Evolutionary conservation across 495 filamentous ascomycete species (phyloP).

Genomic region (Neurospora sublineolata): DNA sequence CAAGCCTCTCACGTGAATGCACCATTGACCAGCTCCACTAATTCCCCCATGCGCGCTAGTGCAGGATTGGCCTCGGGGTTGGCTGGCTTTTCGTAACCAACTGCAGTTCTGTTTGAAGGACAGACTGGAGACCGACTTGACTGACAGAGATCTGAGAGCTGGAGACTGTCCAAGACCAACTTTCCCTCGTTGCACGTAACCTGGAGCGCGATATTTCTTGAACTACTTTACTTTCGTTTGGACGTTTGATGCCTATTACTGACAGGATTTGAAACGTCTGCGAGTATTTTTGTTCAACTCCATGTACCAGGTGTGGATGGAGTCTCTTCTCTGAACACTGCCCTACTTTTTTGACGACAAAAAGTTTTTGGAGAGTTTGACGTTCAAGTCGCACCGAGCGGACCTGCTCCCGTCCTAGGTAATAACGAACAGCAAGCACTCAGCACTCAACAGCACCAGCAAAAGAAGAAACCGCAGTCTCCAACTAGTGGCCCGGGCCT

Average conservation of each 20-base stretch:
- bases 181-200: not conserved
- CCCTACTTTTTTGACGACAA: not conserved
- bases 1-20: not conserved
- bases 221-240: not conserved
- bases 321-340: not conserved
- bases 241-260: not conserved
- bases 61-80: constrained; percentile 9
- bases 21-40: not conserved
- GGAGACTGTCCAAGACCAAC: not conserved
- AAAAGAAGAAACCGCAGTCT: not conserved
- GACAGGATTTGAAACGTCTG: not conserved
- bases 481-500: not conserved
- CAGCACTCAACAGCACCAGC: not conserved
- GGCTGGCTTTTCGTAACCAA: constrained; percentile 21
- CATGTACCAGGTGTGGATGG: not conserved
- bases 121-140: not conserved
- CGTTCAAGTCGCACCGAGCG: constrained; percentile 4
- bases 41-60: constrained; percentile 3
- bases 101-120: not conserved
- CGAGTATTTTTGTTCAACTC: not conserved
- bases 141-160: not conserved
- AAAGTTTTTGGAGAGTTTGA: constrained; percentile 17
- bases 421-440: not conserved
- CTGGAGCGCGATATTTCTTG: not conserved
- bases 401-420: not conserved